These are phyloP conservation scores for Solanum dulcamara DNA, from an alignment of 257 asterid species.

Conservation along the genomic window DNA sequence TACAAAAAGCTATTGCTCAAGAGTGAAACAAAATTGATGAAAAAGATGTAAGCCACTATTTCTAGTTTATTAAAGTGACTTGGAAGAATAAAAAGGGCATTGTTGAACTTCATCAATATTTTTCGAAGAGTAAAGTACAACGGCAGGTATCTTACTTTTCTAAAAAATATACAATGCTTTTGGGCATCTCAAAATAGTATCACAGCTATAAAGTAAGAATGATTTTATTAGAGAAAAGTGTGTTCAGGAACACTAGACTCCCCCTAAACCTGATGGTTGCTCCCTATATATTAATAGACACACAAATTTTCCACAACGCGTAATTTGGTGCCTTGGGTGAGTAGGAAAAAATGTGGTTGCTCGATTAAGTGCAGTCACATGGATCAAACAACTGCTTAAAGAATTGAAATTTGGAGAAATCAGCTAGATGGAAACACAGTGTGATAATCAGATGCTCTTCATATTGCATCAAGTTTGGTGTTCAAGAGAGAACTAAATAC, in stretches of 20 bases:
- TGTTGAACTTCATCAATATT: background rate
- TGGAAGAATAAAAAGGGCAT: background rate
- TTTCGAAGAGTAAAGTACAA: background rate
- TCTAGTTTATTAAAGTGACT: background rate
- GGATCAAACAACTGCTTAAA: background rate
- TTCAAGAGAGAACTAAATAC: background rate
- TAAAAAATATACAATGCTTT: background rate
- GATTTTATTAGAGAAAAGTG: background rate
- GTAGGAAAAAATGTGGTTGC: background rate
- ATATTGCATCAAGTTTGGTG: background rate
- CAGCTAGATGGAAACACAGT: background rate
- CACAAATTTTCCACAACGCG: background rate
- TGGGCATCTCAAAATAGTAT: background rate
- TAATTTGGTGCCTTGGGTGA: background rate
- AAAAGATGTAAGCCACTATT: background rate
- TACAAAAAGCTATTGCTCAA: background rate
- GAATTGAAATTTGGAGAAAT: background rate
- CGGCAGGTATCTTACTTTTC: background rate
- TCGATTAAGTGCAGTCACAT: background rate
- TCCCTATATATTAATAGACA: background rate
- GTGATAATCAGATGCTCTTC: background rate
- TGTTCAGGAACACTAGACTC: background rate
- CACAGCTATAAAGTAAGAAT: background rate
- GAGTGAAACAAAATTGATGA: background rate
- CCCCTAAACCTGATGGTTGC: background rate